Evolutionary conservation across 371 early-diverging fungal genomes (phyloP).

Genomic region (Massospora cicadina): DNA sequence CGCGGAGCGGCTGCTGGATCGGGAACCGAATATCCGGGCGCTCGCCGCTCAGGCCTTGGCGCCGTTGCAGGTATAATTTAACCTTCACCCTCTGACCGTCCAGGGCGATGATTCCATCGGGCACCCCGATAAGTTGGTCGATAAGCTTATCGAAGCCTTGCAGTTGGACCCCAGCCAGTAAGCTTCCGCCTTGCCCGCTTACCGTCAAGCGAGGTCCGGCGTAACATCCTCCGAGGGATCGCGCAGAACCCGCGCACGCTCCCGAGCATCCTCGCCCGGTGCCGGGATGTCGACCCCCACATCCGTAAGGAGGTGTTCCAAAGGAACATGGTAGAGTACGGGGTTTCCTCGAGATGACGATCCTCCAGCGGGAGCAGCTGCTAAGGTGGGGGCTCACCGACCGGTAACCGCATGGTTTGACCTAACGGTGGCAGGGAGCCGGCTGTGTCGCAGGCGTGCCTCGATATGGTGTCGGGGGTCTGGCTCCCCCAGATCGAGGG

Average conservation of each 20-base stretch:
- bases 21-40: slow-evolving; percentile 58
- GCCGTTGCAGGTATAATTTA: slow-evolving; percentile 37
- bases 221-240: slow-evolving; percentile 57
- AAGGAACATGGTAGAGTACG: slow-evolving; percentile 46
- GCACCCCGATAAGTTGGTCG: slow-evolving; percentile 20
- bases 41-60: slow-evolving; percentile 65
- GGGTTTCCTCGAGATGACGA: slow-evolving; percentile 44
- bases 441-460: slow-evolving; percentile 49
- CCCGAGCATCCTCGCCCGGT: slow-evolving; percentile 49
- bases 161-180: slow-evolving; percentile 62
- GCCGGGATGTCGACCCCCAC: slow-evolving; percentile 50
- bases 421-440: slow-evolving; percentile 29
- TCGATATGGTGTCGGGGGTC: slow-evolving; percentile 44
- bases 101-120: slow-evolving; percentile 29
- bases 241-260: slow-evolving; percentile 38
- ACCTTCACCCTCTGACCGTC: background rate
- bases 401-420: slow-evolving; percentile 19
- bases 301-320: slow-evolving; percentile 42
- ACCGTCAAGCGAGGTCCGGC: slow-evolving; percentile 53
- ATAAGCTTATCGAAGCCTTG: slow-evolving; percentile 22
- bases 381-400: slow-evolving; percentile 58
- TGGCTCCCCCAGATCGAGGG: slow-evolving; percentile 62
- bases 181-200: slow-evolving; percentile 11
- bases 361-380: slow-evolving; percentile 47
- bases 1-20: slow-evolving; percentile 54